Conservation (phyloP, 2,329 filamentous ascomycete genomes). For the Pezicula carpinea region DNA sequence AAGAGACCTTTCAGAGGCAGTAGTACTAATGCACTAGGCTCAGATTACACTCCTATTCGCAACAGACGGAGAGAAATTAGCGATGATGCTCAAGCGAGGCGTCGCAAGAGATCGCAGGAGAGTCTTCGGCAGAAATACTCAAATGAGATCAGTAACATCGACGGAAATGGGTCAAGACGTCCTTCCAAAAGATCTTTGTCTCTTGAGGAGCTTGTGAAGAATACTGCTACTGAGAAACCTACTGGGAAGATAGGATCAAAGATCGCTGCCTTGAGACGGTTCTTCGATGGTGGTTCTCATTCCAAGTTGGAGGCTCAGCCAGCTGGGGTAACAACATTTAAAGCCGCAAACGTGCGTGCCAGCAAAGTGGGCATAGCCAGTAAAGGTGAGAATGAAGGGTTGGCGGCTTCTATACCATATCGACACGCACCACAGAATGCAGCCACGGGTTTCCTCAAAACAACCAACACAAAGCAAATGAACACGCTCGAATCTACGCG, state of each 20-base stretch:
- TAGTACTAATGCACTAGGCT: no score
- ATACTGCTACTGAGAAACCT: neutral
- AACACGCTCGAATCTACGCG: neutral
- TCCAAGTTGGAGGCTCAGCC: no score
- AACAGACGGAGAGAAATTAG: slow-evolving; percentile 10
- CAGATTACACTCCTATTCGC: neutral
- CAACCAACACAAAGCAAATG: neutral
- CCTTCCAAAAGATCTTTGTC: neutral
- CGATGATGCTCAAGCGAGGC: slow-evolving; percentile 20
- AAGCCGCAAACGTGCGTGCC: neutral
- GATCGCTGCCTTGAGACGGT: neutral
- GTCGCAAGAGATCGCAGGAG: slow-evolving; percentile 17
- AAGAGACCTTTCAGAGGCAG: no score
- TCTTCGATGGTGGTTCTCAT: neutral
- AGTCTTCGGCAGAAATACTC: slow-evolving; percentile 2
- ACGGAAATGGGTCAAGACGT: slow-evolving; percentile 11
- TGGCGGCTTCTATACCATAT: neutral
- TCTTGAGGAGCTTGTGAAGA: neutral
- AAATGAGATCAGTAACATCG: slow-evolving; percentile 9
- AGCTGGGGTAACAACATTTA: neutral
- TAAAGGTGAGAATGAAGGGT: neutral
- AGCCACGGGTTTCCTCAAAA: neutral
- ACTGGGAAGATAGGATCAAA: neutral
- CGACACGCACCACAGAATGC: neutral
- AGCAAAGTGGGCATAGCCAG: no score